Conservation (phyloP, 805 yeast species). For the Henningerozyma blattae region DNA sequence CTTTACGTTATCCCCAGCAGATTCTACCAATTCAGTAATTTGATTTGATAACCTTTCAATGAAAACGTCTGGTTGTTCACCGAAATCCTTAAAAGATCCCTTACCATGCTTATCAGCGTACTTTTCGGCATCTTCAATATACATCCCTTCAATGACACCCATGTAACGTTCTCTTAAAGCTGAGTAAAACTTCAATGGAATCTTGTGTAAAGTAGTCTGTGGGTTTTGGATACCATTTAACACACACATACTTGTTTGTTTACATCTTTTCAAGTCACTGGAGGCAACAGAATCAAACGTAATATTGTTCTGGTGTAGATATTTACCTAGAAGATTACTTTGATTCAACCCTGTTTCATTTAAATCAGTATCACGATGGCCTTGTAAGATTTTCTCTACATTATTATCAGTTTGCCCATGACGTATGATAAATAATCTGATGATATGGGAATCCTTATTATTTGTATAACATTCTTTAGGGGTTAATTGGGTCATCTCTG, state of each 20-base stretch:
- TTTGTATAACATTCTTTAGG: slow-evolving; percentile 4
- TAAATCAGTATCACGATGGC: slow-evolving; percentile 56
- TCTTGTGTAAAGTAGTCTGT: not conserved
- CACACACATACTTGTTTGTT: slow-evolving; percentile 42
- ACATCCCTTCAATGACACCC: slow-evolving; percentile 76
- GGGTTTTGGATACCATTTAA: slow-evolving; percentile 5
- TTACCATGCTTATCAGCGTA: slow-evolving; percentile 42
- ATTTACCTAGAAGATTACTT: slow-evolving; percentile 41
- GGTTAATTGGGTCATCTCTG: slow-evolving; percentile 1
- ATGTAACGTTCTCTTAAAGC: slow-evolving; percentile 59
- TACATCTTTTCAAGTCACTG: slow-evolving; percentile 42
- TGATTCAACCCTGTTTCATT: slow-evolving; percentile 53
- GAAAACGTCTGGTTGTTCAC: slow-evolving; percentile 43
- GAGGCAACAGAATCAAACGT: slow-evolving; percentile 27
- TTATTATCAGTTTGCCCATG: slow-evolving; percentile 83
- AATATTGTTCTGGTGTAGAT: slow-evolving; percentile 22
- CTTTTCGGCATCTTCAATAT: slow-evolving; percentile 45
- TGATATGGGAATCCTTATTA: slow-evolving; percentile 26
- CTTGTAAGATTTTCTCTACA: slow-evolving; percentile 58
- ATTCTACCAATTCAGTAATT: slow-evolving; percentile 32
- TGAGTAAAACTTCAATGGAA: slow-evolving; percentile 24
- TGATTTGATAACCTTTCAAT: slow-evolving; percentile 36
- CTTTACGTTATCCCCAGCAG: slow-evolving; percentile 17
- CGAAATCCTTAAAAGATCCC: slow-evolving; percentile 45
- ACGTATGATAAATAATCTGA: slow-evolving; percentile 53